Evolutionary conservation across 306 rosid species (phyloP).

Genomic region (Dalbergia oliveri): DNA sequence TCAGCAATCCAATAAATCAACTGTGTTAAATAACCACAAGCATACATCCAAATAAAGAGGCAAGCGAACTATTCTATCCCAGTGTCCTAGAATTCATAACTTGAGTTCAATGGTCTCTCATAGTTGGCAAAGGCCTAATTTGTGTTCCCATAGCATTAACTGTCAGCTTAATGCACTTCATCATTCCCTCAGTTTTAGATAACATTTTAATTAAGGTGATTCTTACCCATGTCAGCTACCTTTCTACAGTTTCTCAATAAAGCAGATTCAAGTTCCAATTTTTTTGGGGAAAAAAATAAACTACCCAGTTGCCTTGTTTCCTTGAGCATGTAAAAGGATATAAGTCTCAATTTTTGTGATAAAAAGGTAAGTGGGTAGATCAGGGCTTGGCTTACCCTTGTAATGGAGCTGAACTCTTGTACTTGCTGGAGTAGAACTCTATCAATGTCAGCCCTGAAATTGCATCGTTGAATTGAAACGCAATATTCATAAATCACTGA

Average conservation of each 20-base stretch:
- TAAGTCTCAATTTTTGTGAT: constrained; percentile 18
- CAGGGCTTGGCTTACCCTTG: constrained; percentile 64
- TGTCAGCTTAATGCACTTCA: constrained; percentile 2
- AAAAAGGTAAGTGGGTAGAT: constrained; percentile 15
- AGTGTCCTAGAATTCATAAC: constrained; percentile 2
- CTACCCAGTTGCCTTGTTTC: neutral
- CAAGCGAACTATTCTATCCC: constrained; percentile 5
- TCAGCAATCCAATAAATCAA: constrained; percentile 5
- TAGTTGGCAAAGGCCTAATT: constrained; percentile 1
- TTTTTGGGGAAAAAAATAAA: neutral
- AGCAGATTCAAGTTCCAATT: constrained; percentile 3
- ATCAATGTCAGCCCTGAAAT: constrained; percentile 69
- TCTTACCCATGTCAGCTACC: neutral
- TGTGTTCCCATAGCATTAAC: neutral
- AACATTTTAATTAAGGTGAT: constrained; percentile 5
- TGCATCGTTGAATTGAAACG: neutral
- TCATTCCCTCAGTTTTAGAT: neutral
- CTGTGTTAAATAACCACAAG: neutral
- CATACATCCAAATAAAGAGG: neutral
- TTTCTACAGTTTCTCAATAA: constrained; percentile 1
- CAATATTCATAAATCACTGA: neutral
- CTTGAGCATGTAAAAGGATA: neutral
- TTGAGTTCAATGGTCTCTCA: constrained; percentile 5
- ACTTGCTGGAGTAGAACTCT: constrained; percentile 76
- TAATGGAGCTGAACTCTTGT: constrained; percentile 83